These are phyloP conservation scores for Eustoma russellianum DNA, from an alignment of 257 asterid species.

Conservation along the genomic window DNA sequence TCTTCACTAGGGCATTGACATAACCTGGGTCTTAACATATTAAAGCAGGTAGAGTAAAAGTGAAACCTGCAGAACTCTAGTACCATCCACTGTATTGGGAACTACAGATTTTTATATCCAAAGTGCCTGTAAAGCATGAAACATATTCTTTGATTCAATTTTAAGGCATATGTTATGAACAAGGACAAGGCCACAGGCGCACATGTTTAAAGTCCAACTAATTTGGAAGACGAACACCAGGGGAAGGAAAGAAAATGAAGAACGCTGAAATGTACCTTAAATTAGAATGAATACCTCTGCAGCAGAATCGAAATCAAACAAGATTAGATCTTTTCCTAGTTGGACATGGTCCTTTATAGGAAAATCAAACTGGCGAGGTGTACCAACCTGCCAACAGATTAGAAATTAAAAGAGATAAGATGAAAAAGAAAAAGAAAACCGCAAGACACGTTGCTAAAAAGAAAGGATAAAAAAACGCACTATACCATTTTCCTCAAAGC, in stretches of 20 bases:
- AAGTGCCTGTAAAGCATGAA: too few species aligned
- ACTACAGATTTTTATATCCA: neutral
- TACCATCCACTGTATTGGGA: neutral
- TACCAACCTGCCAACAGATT: slow-evolving; percentile 44
- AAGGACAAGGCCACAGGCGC: too few species aligned
- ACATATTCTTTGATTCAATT: neutral
- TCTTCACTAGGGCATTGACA: too few species aligned
- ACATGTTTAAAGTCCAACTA: neutral
- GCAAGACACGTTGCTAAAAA: neutral
- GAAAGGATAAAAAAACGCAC: neutral
- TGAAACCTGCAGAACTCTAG: neutral
- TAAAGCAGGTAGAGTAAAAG: neutral
- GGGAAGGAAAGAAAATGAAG: neutral
- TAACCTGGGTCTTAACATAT: neutral
- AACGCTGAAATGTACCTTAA: slow-evolving; percentile 16
- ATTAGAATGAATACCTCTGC: slow-evolving; percentile 66
- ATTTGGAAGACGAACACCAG: neutral
- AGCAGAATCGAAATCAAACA: slow-evolving; percentile 91
- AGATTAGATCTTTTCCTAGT: slow-evolving; percentile 81
- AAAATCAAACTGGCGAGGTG: slow-evolving; percentile 67
- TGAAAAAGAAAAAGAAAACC: neutral
- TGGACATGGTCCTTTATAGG: slow-evolving; percentile 78
- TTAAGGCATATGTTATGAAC: neutral
- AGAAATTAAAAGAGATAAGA: slow-evolving; percentile 3
- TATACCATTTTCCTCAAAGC: slow-evolving; percentile 64